Evolutionary conservation across 2,329 filamentous ascomycete species (phyloP), one percentile per base, ranked within the genome.

Genomic region (Pseudogymnoascus sp.): DNA sequence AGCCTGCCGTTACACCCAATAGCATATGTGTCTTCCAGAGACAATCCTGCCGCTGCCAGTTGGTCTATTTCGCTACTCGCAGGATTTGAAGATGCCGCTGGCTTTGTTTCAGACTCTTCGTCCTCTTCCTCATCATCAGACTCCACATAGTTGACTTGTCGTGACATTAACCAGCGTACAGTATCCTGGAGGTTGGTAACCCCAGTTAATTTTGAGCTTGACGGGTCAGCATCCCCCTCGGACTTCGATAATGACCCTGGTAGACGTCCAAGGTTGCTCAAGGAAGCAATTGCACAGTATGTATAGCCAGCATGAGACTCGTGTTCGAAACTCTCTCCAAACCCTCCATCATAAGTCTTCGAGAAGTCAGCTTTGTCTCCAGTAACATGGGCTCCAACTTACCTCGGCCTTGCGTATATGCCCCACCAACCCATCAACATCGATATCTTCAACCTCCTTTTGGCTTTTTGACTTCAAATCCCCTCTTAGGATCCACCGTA

Each of bases 1-100:
- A 85, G 87, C 60, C 95, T 86, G 26, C 95, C 95, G 71, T 96
- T 96, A 77, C 96, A 92, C 9, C 93, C 95, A 1, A 91, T 82
- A 80, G 73, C 66, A 70, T 72, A 61, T 71, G 72, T 40, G 62
- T 70, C 57, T 61, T 68, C 19, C 64, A 72, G 60, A 59, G 57
- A 63, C 1, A 70, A 63, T 21, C 62, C 57, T 31, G 21, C 59
- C n/a, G 13, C 59, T 17, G 59, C 59, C 59, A 38, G 33, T 9
- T 40, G 38, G 15, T 61, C 59, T 33, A 57, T 33, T 57, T 57
- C 50, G 11, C 11, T 57, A 33, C 15, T 33, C 17, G 50, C 17
- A 33, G 38, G 47, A 3, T 64, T 50, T 23, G n/a, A 73, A 72
- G 76, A 77, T 1, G 78, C 76, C 11, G 77, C 77, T 0, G 78